Evolutionary conservation across 768 basidiomycete genomes (phyloP).

Genomic region (Auricularia cornea): DNA sequence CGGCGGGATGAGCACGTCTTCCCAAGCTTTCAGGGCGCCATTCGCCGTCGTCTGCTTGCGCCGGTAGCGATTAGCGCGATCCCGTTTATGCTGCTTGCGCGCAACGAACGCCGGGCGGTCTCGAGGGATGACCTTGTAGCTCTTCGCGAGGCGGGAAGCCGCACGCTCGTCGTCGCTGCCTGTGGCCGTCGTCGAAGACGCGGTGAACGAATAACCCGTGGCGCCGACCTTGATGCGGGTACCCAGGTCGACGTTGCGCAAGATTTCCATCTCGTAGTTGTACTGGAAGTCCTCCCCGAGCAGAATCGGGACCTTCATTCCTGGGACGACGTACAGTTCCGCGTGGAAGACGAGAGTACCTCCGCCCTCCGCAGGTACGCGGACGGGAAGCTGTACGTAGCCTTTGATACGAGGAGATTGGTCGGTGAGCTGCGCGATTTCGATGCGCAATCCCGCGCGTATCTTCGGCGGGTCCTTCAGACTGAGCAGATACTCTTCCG

Average conservation of each 20-base stretch:
- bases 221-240: slow-evolving; percentile 13
- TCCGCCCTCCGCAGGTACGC: neutral
- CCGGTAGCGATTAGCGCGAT: neutral
- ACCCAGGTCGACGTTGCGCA: slow-evolving; percentile 3
- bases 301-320: slow-evolving; percentile 23
- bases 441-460: neutral
- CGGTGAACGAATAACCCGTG: slow-evolving; percentile 4
- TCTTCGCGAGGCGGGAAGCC: neutral
- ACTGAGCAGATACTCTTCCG: neutral
- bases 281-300: slow-evolving; percentile 24
- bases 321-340: slow-evolving; percentile 11
- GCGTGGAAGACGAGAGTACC: neutral
- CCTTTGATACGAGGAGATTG: slow-evolving; percentile 8
- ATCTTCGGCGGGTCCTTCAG: neutral
- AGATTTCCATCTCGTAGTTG: slow-evolving; percentile 15
- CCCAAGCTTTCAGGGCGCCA: slow-evolving; percentile 1
- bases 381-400: slow-evolving; percentile 12
- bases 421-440: neutral
- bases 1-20: slow-evolving; percentile 1
- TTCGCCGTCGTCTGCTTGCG: neutral
- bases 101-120: neutral
- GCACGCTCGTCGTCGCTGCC: slow-evolving; percentile 1
- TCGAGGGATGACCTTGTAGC: neutral
- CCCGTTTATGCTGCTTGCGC: neutral
- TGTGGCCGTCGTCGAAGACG: slow-evolving; percentile 6